phyloP scores from a whole-genome alignment of 192 early-diverging fungal genomes.

The Diversispora epigaea region DNA sequence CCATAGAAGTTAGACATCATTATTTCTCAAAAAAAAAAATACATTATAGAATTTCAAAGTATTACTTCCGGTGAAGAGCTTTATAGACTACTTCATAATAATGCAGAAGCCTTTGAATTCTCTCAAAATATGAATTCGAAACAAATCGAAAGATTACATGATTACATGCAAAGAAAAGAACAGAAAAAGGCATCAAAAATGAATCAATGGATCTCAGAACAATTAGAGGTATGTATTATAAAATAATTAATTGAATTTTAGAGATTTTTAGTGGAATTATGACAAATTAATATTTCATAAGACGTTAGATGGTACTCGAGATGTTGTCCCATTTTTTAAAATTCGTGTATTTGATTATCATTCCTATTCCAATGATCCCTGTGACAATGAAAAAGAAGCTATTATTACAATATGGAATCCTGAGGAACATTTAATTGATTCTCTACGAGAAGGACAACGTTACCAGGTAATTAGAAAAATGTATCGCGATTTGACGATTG shows the following conservation, averaged over 20 bases:
- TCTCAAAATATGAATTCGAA: neutral
- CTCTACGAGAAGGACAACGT: conserved; percentile 55
- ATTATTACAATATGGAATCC: conserved; percentile 52
- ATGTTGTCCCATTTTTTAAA: conserved; percentile 45
- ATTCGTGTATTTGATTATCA: conserved; percentile 52
- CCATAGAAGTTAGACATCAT: neutral
- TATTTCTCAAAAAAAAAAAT: neutral
- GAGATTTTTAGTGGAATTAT: neutral
- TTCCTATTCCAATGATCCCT: neutral
- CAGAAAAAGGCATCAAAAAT: neutral
- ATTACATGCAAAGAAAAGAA: neutral
- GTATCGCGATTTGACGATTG: conserved; percentile 9
- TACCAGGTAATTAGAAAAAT: conserved; percentile 41
- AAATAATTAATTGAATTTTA: neutral
- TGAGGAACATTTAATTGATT: conserved; percentile 37
- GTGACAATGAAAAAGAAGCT: conserved; percentile 30
- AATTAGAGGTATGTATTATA: neutral
- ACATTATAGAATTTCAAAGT: neutral
- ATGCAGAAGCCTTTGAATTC: neutral
- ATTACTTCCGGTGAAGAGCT: conserved; percentile 5
- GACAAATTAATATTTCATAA: neutral
- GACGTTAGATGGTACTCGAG: conserved; percentile 25
- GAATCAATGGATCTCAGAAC: conserved; percentile 7
- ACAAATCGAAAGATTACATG: neutral
- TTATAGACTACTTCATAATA: neutral